These are phyloP conservation scores for Epichloe brachyelytri DNA, from an alignment of 2,329 filamentous ascomycete genomes.

Conservation along the genomic window DNA sequence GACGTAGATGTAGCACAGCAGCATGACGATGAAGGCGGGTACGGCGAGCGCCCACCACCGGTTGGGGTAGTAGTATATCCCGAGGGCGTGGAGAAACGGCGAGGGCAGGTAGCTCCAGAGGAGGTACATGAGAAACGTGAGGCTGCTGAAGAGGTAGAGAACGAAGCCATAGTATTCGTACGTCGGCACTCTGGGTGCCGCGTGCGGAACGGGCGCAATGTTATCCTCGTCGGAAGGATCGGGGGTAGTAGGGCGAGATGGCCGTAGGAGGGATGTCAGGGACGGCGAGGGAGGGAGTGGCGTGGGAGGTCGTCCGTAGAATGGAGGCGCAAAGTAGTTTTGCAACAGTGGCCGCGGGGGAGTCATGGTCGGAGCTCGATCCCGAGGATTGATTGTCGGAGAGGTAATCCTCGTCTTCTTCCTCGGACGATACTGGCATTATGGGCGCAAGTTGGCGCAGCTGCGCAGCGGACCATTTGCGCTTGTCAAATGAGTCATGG, in stretches of 20 bases:
- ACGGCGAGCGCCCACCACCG: constrained; percentile 95
- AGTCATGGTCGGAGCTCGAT: constrained; percentile 13
- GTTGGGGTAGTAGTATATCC: constrained; percentile 94
- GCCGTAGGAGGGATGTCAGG: constrained; percentile 78
- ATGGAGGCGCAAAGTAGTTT: constrained; percentile 62
- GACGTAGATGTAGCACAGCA: constrained; percentile 84
- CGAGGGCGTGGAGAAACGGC: constrained; percentile 81
- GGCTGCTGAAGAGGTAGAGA: constrained; percentile 77
- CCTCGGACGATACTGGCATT: constrained; percentile 24
- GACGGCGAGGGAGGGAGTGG: constrained; percentile 87
- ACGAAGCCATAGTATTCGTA: constrained; percentile 99
- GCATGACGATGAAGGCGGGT: constrained; percentile 79
- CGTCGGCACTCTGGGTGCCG: constrained; percentile 88
- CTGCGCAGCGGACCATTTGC: background rate
- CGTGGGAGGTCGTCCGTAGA: constrained; percentile 94
- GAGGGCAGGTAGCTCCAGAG: constrained; percentile 86
- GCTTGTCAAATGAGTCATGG: background rate
- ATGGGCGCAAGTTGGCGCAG: background rate
- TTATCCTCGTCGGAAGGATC: constrained; percentile 83
- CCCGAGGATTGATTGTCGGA: constrained; percentile 20
- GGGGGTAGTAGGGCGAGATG: constrained; percentile 84
- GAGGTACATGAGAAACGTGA: constrained; percentile 62
- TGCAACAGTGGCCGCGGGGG: constrained; percentile 35
- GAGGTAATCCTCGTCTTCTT: constrained; percentile 23
- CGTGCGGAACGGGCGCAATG: constrained; percentile 72